These are phyloP conservation scores for Lindgomyces ingoldianus DNA, from an alignment of 495 filamentous ascomycete genomes.

Conservation along the genomic window DNA sequence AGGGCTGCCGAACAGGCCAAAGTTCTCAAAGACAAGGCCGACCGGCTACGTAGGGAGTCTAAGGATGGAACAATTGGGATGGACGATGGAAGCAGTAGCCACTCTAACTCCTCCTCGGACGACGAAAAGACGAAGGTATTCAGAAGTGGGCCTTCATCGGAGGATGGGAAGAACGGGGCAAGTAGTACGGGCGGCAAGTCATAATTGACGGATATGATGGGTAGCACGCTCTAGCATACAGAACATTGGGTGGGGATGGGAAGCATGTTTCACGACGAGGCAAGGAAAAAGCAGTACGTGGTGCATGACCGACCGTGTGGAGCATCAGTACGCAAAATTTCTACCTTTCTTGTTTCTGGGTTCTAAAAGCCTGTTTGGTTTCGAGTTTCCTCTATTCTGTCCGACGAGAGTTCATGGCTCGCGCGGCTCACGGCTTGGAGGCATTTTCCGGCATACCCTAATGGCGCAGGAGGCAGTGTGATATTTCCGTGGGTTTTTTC, in stretches of 20 bases:
- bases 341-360: background rate
- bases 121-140: constrained; percentile 38
- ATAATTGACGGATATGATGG: constrained; percentile 1
- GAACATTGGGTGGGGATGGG: background rate
- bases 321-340: background rate
- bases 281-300: too few species aligned
- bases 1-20: constrained; percentile 72
- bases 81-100: constrained; percentile 32
- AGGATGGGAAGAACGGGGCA: background rate
- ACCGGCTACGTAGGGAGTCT: constrained; percentile 53
- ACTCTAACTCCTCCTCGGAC: constrained; percentile 36
- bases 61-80: constrained; percentile 25
- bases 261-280: background rate
- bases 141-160: background rate
- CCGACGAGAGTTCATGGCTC: background rate
- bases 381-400: background rate
- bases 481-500: background rate
- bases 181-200: constrained; percentile 18
- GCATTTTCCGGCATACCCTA: constrained; percentile 16
- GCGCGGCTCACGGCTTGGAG: constrained; percentile 15
- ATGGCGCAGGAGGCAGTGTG: constrained; percentile 8
- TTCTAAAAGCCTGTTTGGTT: constrained; percentile 8
- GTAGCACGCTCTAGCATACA: too few species aligned
- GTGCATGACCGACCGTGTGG: background rate
- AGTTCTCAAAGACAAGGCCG: constrained; percentile 58